Percentiles rank a stretch among this genome's conserved stretches.
phyloP scores from a whole-genome alignment of 306 rosid species.

The Corylus americana region DNA sequence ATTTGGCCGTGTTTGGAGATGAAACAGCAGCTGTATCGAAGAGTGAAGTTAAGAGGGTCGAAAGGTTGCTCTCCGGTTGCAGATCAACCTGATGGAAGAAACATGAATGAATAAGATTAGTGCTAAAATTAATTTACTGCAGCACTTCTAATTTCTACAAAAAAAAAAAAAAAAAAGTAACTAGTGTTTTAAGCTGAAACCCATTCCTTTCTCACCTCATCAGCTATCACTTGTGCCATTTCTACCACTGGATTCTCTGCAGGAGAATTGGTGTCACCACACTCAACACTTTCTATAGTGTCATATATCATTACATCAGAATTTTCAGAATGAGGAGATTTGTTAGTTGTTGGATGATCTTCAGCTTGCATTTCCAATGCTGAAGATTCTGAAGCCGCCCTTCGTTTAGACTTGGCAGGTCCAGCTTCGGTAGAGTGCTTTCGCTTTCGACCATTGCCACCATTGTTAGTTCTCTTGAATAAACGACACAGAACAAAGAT shows the following conservation, averaged over 20 bases:
- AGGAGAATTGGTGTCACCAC: too few relatives aligned
- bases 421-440: neutral
- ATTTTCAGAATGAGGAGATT: neutral
- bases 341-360: too few relatives aligned
- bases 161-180: too few relatives aligned
- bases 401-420: neutral
- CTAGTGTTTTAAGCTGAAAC: too few relatives aligned
- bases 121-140: neutral
- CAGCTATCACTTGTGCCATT: neutral
- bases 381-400: neutral
- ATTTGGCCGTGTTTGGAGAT: constrained; percentile 39
- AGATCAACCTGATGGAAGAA: constrained; percentile 36
- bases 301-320: neutral
- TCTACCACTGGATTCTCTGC: constrained; percentile 18
- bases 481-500: constrained; percentile 79
- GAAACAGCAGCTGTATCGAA: constrained; percentile 21
- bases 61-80: constrained; percentile 3
- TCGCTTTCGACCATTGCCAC: neutral
- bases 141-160: too few relatives aligned
- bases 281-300: neutral
- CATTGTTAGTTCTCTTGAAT: constrained; percentile 42
- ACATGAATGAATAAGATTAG: neutral
- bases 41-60: neutral
- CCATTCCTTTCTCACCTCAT: too few relatives aligned
- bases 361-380: neutral